Evolutionary conservation across 768 basidiomycete genomes (phyloP), one percentile per base, ranked within the genome.

Genomic region (Russula earlei): DNA sequence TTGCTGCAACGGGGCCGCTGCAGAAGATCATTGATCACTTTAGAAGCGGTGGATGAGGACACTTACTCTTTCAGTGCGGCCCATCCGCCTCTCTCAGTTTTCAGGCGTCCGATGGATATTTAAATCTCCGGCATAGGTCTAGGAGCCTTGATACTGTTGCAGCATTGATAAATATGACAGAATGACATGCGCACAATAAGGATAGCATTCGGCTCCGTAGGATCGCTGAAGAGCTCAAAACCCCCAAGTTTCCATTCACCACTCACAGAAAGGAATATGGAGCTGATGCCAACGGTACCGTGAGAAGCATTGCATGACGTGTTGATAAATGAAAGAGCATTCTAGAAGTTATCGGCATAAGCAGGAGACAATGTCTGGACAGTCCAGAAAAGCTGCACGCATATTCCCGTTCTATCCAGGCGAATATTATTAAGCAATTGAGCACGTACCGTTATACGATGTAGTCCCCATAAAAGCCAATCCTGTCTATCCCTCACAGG

Each of bases 231-330:
- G 0, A 95, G 71, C 65, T 99, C 96, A 65, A 98, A 93, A 0
- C 95, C 95, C 19, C 91, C 94, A 8, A 99, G 73, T 66, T 90
- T 90, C 96, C 95, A 98, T 72, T 99, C 96, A 5, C 95, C 91
- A 0, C 91, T 89, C 0, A 86, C 84, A 0, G 95, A 91, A 49
- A 96, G 81, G 66, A 96, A 97, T 55, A 97, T 80, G 1, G 89
- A 83, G 55, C 79, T 77, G n/a, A 78, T 68, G 56, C 81, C 74
- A 54, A 94, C 66, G 62, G 84, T 87, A 20, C 91, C 93, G 63
- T 96, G 92, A 0, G 89, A 88, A 2, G 89, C 90, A 24, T 79
- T 70, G 51, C 81, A 85, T 8, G 88, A 77, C 40, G 90, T 85
- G 64, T 98, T 97, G 54, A 98, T 68, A 70, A 99, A 99, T 2